phyloP scores from a whole-genome alignment of 257 asterid species.

The Solanum raphanifolium region DNA sequence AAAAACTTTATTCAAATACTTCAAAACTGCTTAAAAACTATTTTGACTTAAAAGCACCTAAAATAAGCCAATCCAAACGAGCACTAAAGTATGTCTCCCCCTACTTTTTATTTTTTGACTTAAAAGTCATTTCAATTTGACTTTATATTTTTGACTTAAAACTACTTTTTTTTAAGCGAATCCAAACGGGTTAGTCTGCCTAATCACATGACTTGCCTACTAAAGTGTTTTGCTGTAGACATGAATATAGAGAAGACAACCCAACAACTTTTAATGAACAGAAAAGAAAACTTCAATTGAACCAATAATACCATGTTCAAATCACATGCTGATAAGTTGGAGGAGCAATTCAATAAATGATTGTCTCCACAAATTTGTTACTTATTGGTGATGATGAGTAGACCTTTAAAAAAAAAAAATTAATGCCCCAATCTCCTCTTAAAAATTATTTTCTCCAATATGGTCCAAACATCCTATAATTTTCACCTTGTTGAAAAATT shows the following conservation, averaged over 20 bases:
- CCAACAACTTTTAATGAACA: background rate
- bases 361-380: background rate
- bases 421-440: background rate
- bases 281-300: background rate
- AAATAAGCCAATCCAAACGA: too few species aligned
- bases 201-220: background rate
- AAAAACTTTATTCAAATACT: too few species aligned
- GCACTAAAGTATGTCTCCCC: rapidly evolving
- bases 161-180: too few species aligned
- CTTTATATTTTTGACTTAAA: too few species aligned
- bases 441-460: background rate
- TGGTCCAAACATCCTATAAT: background rate
- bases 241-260: background rate
- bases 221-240: background rate
- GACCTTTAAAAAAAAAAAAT: background rate
- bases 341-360: background rate
- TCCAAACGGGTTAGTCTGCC: background rate
- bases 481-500: background rate
- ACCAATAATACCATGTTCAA: background rate
- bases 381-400: background rate
- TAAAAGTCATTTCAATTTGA: too few species aligned
- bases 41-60: too few species aligned
- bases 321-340: background rate
- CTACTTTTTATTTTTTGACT: too few species aligned
- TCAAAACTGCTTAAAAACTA: too few species aligned